Conservation (phyloP, 2,329 filamentous ascomycete genomes). For the Ophiosphaerella narmari region DNA sequence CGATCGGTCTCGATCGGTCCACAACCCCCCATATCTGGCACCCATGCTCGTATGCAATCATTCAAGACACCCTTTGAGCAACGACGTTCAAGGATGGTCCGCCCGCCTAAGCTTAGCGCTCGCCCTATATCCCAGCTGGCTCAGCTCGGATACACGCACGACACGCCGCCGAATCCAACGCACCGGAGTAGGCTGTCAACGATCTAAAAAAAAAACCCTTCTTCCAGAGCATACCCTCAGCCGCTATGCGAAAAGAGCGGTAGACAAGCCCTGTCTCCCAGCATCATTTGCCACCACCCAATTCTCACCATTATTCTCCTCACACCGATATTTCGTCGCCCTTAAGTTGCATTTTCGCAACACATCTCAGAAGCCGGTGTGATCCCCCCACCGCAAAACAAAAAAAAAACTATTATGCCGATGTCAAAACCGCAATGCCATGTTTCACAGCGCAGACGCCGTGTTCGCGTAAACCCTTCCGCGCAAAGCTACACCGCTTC, state of each 20-base stretch:
- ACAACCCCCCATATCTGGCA: neutral
- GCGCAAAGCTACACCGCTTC: neutral
- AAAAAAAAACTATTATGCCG: no score
- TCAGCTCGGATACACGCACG: neutral
- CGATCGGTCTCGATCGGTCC: neutral
- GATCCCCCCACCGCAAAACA: neutral
- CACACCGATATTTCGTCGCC: no score
- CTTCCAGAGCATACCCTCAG: no score
- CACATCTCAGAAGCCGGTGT: neutral
- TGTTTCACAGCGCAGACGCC: neutral
- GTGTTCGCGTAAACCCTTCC: slow-evolving; percentile 3
- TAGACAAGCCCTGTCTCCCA: no score
- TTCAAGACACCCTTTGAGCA: neutral
- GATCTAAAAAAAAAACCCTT: neutral
- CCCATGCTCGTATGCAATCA: neutral
- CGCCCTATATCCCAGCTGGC: slow-evolving; percentile 7
- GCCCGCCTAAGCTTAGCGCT: slow-evolving; percentile 6
- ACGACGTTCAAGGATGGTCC: neutral
- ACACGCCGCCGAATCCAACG: slow-evolving; percentile 7
- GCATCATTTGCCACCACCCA: no score
- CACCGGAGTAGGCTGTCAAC: slow-evolving; percentile 5
- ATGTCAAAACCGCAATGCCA: no score
- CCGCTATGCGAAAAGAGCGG: no score
- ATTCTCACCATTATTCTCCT: no score
- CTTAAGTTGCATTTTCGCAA: no score